Evolutionary conservation across 1,139 yeast genomes (phyloP).

Genomic region (Saccharomyces hybrid): DNA sequence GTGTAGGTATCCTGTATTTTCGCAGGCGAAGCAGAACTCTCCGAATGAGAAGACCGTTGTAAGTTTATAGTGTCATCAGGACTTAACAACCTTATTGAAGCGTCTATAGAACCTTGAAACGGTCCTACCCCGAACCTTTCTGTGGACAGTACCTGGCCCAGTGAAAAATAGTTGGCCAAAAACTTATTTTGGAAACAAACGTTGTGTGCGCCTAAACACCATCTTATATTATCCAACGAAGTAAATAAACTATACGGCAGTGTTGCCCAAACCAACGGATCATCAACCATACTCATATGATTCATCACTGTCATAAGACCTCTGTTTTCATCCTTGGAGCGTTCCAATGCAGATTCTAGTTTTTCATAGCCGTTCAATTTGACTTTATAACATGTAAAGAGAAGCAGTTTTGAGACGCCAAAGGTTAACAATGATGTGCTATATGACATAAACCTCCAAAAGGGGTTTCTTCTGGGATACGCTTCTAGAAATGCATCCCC

Average conservation of each 20-base stretch:
- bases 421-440: constrained; percentile 65
- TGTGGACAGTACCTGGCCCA: constrained; percentile 83
- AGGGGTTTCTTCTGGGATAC: constrained; percentile 50
- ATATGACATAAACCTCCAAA: constrained; percentile 66
- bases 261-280: constrained; percentile 84
- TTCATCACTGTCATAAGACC: constrained; percentile 86
- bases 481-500: constrained; percentile 66
- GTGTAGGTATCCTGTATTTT: constrained; percentile 26
- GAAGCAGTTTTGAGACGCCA: constrained; percentile 53
- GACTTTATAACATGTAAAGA: constrained; percentile 57
- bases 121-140: constrained; percentile 88
- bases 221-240: constrained; percentile 63
- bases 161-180: constrained; percentile 59
- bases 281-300: constrained; percentile 91
- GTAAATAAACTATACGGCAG: constrained; percentile 64
- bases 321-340: constrained; percentile 59
- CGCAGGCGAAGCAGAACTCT: background rate
- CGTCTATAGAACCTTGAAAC: constrained; percentile 84
- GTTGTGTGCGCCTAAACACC: constrained; percentile 94
- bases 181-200: constrained; percentile 64
- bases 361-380: constrained; percentile 53
- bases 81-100: constrained; percentile 75
- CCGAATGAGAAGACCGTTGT: background rate
- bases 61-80: constrained; percentile 8
- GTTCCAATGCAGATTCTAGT: constrained; percentile 53